A percentile compares a stretch with the other conserved stretches of the same genome.
Evolutionary conservation across 768 basidiomycete genomes (phyloP).

Genomic region (Pholiota conissans): DNA sequence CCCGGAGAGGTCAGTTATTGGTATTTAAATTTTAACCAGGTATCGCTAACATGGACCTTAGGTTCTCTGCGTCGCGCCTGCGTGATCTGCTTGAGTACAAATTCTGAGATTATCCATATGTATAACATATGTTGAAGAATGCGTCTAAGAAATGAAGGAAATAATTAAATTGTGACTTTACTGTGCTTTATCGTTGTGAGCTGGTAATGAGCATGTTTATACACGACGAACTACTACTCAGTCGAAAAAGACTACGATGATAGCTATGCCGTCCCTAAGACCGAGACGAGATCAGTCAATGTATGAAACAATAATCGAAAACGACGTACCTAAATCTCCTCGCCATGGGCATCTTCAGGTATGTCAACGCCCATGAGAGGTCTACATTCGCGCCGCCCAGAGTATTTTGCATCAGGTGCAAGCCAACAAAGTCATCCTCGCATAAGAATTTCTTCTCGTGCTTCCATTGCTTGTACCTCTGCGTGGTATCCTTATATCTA

Average conservation of each 20-base stretch:
- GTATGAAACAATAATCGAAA: background rate
- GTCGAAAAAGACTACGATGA: conserved; percentile 28
- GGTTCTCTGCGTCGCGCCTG: conserved; percentile 10
- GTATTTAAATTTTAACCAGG: too few species aligned
- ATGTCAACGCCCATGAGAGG: conserved; percentile 38
- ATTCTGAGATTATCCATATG: too few species aligned
- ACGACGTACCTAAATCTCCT: conserved; percentile 36
- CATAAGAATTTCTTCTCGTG: conserved; percentile 35
- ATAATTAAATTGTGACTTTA: too few species aligned
- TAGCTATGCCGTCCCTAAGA: conserved; percentile 25
- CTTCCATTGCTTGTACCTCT: conserved; percentile 37
- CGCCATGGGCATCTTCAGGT: conserved; percentile 34
- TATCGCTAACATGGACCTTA: background rate
- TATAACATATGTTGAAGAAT: too few species aligned
- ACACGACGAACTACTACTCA: too few species aligned
- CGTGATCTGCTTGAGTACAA: background rate
- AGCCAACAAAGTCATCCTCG: conserved; percentile 47
- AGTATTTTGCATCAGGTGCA: conserved; percentile 54
- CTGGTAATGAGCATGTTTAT: too few species aligned
- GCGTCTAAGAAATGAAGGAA: too few species aligned
- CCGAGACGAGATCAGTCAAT: conserved; percentile 1
- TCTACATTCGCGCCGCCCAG: conserved; percentile 51
- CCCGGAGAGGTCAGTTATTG: conserved; percentile 45
- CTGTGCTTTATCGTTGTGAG: too few species aligned
- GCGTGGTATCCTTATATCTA: conserved; percentile 27